These are phyloP conservation scores for Camelina sativa DNA, from an alignment of 345 rosid species.

Conservation along the genomic window DNA sequence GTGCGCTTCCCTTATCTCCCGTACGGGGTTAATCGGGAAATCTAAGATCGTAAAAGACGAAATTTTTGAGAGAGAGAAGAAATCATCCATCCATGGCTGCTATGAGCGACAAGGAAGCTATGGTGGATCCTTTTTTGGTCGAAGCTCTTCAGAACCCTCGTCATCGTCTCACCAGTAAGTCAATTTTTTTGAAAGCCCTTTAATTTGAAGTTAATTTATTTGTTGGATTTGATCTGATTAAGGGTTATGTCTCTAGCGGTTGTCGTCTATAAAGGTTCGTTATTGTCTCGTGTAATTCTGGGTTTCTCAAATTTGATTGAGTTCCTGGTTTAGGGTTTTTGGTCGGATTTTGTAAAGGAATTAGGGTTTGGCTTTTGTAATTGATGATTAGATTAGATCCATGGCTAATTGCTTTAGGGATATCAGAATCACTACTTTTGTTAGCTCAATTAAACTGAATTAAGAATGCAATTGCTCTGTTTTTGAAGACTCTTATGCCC, in stretches of 20 bases:
- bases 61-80: slow-evolving; percentile 6
- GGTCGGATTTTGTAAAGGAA: slow-evolving; percentile 1
- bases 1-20: not conserved
- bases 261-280: slow-evolving; percentile 23
- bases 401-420: not conserved
- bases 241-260: not conserved
- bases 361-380: slow-evolving; percentile 18
- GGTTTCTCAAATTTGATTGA: not conserved
- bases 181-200: slow-evolving; percentile 29
- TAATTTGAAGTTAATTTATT: not conserved
- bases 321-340: slow-evolving; percentile 16
- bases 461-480: slow-evolving; percentile 3
- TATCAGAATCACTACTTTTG: not conserved
- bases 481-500: not conserved
- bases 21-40: not conserved
- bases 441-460: slow-evolving; percentile 10
- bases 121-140: slow-evolving; percentile 87
- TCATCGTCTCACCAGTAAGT: slow-evolving; percentile 84
- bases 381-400: slow-evolving; percentile 23
- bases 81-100: slow-evolving; percentile 22
- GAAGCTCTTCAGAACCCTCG: slow-evolving; percentile 95
- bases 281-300: slow-evolving; percentile 7
- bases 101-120: slow-evolving; percentile 56
- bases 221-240: too few relatives aligned
- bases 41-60: not conserved